Base-by-base conservation (phyloP, 768 basidiomycete species). In the Lanmaoa pseudosensibilis region DNA sequence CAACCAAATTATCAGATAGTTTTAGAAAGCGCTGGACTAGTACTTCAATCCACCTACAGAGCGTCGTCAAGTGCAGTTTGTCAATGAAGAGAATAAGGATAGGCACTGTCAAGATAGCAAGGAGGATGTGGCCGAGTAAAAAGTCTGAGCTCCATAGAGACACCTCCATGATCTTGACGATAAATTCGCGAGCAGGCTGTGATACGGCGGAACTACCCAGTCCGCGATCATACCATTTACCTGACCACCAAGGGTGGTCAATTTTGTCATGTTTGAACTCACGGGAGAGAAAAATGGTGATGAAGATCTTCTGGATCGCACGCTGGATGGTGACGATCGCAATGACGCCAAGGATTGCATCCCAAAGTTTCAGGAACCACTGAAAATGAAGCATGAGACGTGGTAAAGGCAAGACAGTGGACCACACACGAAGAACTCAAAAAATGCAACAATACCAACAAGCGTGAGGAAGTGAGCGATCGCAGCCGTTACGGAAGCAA, bases 241-340 rank as follows among this genome's bases (percentile, higher is more conserved):
- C 95, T 18, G 95, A 94, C 97, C 97, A 99, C 96, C 96, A 98
- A 2, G 95, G 94, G 58, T 92, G 83, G 77, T 98, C 98, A 27
- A 92, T 95, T 77, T 98, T 94, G 69, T 99, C 97, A 69, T 97
- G 93, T 77, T 98, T 98, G 80, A 89, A 96, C 74, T 99, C 97
- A 67, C 97, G 88, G 25, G 94, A 92, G 45, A 98, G 81, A 82
- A 95, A 93, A 45, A 94, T 88, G 6, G 94, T 82, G 59, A 98
- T 98, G 52, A 97, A 79, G 59, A 96, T 85, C 78, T 98, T 98
- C 76, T 93, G 90, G 64, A 98, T 83, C 37, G 91, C 87, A 46
- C 97, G 83, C 73, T 98, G 95, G 48, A 99, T 86, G 25, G 90
- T 84, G 59, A 97, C 83, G 56, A 95, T 88, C 38, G 91, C 81